Conservation (phyloP, 208 protist genomes). For the Leishmania gerbilli region DNA sequence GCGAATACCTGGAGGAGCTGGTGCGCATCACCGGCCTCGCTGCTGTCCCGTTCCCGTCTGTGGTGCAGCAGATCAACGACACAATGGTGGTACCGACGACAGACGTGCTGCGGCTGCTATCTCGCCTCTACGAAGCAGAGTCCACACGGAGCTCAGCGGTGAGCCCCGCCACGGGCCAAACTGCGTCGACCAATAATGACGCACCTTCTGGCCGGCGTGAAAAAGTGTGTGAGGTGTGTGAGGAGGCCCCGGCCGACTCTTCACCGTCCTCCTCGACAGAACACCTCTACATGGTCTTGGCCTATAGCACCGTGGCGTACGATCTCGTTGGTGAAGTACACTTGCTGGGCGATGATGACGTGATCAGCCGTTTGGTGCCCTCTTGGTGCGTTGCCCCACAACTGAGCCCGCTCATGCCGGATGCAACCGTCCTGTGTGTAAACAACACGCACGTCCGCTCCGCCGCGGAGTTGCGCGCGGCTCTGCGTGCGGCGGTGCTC, state of each 20-base stretch:
- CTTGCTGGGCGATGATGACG: conserved; percentile 23
- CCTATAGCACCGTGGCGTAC: conserved; percentile 23
- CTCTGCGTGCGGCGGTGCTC: conserved; percentile 13
- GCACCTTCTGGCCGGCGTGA: background rate
- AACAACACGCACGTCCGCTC: conserved; percentile 31
- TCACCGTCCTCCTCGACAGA: background rate
- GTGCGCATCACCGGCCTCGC: background rate
- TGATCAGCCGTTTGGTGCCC: conserved; percentile 32
- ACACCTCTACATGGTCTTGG: conserved; percentile 30
- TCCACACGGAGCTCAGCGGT: background rate
- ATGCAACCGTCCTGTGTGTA: conserved; percentile 35
- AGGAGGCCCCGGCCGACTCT: background rate
- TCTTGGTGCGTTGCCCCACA: conserved; percentile 24
- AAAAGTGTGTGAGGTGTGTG: background rate
- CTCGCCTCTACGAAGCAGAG: background rate
- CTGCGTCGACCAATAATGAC: background rate
- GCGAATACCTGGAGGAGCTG: background rate
- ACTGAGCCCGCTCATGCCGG: conserved; percentile 23
- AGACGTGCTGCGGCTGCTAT: conserved; percentile 17
- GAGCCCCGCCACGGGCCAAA: background rate
- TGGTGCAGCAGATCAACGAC: conserved; percentile 33
- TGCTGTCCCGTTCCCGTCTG: conserved; percentile 31
- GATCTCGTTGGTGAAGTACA: conserved; percentile 41
- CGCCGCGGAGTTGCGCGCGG: conserved; percentile 30
- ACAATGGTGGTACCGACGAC: conserved; percentile 11